A percentile compares a stretch with the other conserved stretches of the same genome.
These are phyloP conservation scores for Saccharum officinarum DNA, from an alignment of 176 grass and related monocot genomes.

Conservation along the genomic window DNA sequence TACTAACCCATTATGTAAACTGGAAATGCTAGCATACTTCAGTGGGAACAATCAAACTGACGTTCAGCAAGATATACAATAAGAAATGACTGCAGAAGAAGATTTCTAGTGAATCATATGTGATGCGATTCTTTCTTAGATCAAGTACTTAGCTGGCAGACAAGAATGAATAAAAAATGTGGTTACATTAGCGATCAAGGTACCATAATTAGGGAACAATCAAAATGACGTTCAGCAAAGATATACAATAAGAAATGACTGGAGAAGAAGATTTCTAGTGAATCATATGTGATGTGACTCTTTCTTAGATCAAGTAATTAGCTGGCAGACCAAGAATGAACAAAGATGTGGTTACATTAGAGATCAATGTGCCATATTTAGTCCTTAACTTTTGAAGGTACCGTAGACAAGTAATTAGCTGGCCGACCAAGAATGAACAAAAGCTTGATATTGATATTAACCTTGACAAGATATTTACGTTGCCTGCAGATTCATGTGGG, in stretches of 20 bases:
- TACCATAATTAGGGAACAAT: not conserved
- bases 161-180: not conserved
- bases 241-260: not conserved
- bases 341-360: not conserved
- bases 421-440: not conserved
- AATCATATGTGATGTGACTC: not conserved
- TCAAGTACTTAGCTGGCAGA: conserved; percentile 3
- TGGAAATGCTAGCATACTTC: not conserved
- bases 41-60: conserved; percentile 1
- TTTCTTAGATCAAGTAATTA: conserved; percentile 5
- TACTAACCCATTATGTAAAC: not conserved
- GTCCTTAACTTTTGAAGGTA: not conserved
- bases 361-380: conserved; percentile 15
- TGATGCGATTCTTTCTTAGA: not conserved
- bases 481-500: conserved; percentile 50
- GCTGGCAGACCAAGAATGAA: not conserved
- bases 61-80: not conserved
- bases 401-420: conserved; percentile 8
- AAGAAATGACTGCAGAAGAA: not conserved
- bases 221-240: not conserved
- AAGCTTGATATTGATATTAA: conserved; percentile 36
- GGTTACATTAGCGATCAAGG: not conserved
- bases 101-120: not conserved
- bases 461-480: conserved; percentile 88
- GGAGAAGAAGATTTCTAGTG: not conserved